Evolutionary conservation across 495 filamentous ascomycete species (phyloP), one percentile per base, ranked within the genome.

Genomic region (Elasticomyces elasticus): DNA sequence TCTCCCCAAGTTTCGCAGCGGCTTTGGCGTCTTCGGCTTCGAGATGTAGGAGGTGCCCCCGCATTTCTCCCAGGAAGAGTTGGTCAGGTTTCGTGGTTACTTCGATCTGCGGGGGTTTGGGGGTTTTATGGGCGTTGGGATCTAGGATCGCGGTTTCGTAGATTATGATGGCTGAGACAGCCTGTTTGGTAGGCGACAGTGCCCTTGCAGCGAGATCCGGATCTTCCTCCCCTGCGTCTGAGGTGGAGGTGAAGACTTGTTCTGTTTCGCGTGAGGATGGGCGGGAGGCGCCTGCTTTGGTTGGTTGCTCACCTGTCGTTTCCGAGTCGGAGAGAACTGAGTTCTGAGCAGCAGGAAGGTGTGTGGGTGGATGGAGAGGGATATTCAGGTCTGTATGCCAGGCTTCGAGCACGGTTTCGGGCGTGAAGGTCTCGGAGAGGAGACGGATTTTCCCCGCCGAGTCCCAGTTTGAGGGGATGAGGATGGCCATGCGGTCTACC

Each of bases 401-500:
- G 5, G 77, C 44, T 35, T 61, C 58, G 6, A 61, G 49, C 9
- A 61, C 40, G 2, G 41, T 79, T 71, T 98, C 92, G 41, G 94
- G 85, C 56, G 95, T 88, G 64, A 96, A 97, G 13, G 85, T 87
- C 71, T 96, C 94, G n/a, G 87, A 76, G 17, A 97, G 73, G 37
- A 96, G 86, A 20, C 90, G 79, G 54, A 99, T 95, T 69, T 97
- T 99, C 25, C 87, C 91, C 89, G 91, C 96, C 0, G 89, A 95
- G 67, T 99, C 92, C 94, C 94, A 97, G 66, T 95, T 94, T 11
- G 89, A 84, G 3, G 92, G 94, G 1, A 99, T 82, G 0, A 95
- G 74, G 28, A 97, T 85, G 73, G 91, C 94, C 66, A 97, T 94
- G 27, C 94, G 76, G 67, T 97, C 94, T 56, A 95, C 94, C 49